Percentiles rank a stretch among this genome's conserved stretches.
Evolutionary conservation across 371 early-diverging fungal genomes (phyloP).

Genomic region (Thermomucor indicae-seudaticae): DNA sequence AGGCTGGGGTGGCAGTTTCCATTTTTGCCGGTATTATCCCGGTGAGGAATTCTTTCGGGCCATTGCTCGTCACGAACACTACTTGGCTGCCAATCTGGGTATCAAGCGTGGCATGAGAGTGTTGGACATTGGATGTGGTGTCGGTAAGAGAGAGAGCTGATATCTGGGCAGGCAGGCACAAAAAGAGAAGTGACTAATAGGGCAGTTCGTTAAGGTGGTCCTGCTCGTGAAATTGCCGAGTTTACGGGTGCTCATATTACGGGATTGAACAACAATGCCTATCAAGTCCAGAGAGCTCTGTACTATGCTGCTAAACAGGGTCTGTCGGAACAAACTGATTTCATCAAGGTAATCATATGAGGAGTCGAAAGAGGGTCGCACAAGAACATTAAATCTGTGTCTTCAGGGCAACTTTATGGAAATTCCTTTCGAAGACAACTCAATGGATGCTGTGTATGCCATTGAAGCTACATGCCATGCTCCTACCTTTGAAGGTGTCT

Average conservation of each 20-base stretch:
- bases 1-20: conserved; percentile 92
- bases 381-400: background rate
- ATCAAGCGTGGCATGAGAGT: conserved; percentile 68
- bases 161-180: background rate
- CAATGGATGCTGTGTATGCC: conserved; percentile 86
- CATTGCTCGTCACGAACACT: conserved; percentile 91
- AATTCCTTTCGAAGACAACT: conserved; percentile 81
- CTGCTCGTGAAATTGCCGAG: conserved; percentile 86
- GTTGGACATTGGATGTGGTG: conserved; percentile 57
- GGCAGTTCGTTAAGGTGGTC: conserved; percentile 57
- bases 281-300: conserved; percentile 81
- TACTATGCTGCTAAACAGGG: conserved; percentile 68
- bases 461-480: conserved; percentile 94
- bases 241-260: conserved; percentile 87
- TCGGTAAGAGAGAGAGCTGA: conserved; percentile 12
- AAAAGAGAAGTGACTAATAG: background rate
- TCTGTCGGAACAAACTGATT: conserved; percentile 56
- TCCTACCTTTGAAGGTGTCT: conserved; percentile 78
- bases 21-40: conserved; percentile 79
- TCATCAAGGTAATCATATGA: conserved; percentile 47
- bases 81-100: conserved; percentile 70
- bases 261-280: conserved; percentile 94
- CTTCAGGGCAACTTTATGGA: conserved; percentile 85
- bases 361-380: background rate
- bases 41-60: conserved; percentile 77